A percentile compares a stretch with the other conserved stretches of the same genome.
These are phyloP conservation scores for Cubamyces lactineus DNA, from an alignment of 768 basidiomycete species.

Conservation along the genomic window DNA sequence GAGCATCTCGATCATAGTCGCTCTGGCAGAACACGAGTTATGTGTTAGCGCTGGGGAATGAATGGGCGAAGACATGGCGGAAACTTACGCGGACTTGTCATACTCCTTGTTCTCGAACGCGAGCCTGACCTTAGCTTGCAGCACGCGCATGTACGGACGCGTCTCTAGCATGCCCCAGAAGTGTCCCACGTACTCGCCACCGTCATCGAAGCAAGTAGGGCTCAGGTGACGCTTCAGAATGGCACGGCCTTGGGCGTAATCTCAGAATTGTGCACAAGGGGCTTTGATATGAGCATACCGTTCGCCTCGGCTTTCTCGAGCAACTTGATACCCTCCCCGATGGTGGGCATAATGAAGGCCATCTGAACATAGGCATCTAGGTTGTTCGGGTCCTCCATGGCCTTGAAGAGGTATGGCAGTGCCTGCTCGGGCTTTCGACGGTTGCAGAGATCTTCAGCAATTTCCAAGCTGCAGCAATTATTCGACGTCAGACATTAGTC, in stretches of 20 bases:
- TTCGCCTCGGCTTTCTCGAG: slow-evolving; percentile 34
- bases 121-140: slow-evolving; percentile 42
- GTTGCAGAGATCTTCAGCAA: slow-evolving; percentile 40
- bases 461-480: slow-evolving; percentile 37
- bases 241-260: slow-evolving; percentile 31
- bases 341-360: slow-evolving; percentile 39
- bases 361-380: slow-evolving; percentile 44
- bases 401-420: slow-evolving; percentile 43
- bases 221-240: slow-evolving; percentile 37
- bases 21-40: slow-evolving; percentile 32
- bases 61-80: background rate
- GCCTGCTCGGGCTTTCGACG: slow-evolving; percentile 39
- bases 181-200: slow-evolving; percentile 37
- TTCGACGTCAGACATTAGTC: background rate
- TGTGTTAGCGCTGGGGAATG: background rate
- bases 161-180: slow-evolving; percentile 46
- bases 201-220: slow-evolving; percentile 42
- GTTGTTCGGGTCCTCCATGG: slow-evolving; percentile 45
- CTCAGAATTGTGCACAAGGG: background rate
- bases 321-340: slow-evolving; percentile 31
- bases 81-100: slow-evolving; percentile 30
- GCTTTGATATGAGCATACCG: slow-evolving; percentile 19
- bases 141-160: slow-evolving; percentile 50
- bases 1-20: slow-evolving; percentile 45
- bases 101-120: slow-evolving; percentile 40